These are phyloP conservation scores for Ophiostoma pallidulum DNA, from an alignment of 2,329 filamentous ascomycete species.

Conservation along the genomic window DNA sequence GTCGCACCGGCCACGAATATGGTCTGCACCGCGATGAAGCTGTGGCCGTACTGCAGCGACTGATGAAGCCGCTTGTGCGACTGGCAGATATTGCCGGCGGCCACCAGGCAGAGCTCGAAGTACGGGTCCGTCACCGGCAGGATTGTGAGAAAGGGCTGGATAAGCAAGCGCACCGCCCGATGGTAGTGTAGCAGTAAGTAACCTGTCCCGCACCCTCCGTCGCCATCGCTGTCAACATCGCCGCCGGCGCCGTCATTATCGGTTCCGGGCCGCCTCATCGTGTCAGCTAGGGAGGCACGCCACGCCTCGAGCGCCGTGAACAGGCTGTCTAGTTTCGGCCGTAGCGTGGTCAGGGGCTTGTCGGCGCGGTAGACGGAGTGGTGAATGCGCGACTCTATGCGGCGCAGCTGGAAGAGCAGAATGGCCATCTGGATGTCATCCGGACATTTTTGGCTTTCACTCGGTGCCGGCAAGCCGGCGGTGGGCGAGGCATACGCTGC, in stretches of 20 bases:
- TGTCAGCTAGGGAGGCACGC: constrained; percentile 14
- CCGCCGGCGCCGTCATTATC: constrained; percentile 18
- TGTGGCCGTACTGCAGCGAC: constrained; percentile 31
- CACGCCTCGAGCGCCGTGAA: constrained; percentile 37
- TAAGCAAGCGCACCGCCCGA: constrained; percentile 37
- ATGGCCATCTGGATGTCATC: constrained; percentile 32
- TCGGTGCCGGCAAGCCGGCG: constrained; percentile 6
- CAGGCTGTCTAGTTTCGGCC: constrained; percentile 37
- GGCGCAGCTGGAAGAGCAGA: constrained; percentile 35
- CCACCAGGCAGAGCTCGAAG: constrained; percentile 32
- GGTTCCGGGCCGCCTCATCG: not conserved
- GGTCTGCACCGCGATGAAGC: constrained; percentile 33
- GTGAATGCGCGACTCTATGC: constrained; percentile 40
- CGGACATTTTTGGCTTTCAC: not conserved
- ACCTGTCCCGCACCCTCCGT: constrained; percentile 20
- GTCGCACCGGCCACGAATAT: constrained; percentile 34
- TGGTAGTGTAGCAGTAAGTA: constrained; percentile 42
- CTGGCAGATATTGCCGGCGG: constrained; percentile 33
- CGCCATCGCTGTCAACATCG: constrained; percentile 27
- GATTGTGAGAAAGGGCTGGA: constrained; percentile 40
- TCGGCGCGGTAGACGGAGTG: constrained; percentile 43
- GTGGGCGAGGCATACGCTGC: constrained; percentile 22
- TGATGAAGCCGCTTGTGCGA: constrained; percentile 34
- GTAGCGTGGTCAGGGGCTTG: constrained; percentile 32
- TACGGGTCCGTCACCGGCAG: constrained; percentile 36